Percentiles rank a stretch among this genome's conserved stretches.
phyloP scores from a whole-genome alignment of 2,329 filamentous ascomycete species.

The Periconia sp. region DNA sequence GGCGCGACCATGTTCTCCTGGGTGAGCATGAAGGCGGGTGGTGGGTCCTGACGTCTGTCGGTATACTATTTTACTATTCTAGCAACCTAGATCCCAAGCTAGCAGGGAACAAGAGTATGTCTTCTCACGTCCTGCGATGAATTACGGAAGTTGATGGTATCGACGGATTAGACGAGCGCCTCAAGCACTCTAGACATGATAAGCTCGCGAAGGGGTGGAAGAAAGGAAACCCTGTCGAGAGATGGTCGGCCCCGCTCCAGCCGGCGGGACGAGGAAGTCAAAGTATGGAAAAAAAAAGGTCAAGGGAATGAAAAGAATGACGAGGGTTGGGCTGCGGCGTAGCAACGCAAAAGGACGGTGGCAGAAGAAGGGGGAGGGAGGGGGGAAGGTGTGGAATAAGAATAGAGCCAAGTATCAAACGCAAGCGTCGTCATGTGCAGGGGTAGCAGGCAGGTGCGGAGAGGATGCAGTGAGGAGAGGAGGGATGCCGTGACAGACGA shows the following conservation, averaged over 20 bases:
- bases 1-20: slow-evolving; percentile 32
- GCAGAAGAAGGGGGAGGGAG: slow-evolving; percentile 14
- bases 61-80: neutral
- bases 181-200: neutral
- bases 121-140: neutral
- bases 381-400: slow-evolving; percentile 8
- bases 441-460: neutral
- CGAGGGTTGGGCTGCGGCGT: neutral
- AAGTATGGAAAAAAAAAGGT: neutral
- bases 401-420: slow-evolving; percentile 30
- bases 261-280: neutral
- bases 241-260: slow-evolving; percentile 6
- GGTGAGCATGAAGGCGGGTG: slow-evolving; percentile 32
- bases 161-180: slow-evolving; percentile 2
- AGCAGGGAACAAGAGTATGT: neutral
- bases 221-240: slow-evolving; percentile 3
- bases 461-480: neutral
- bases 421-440: slow-evolving; percentile 17
- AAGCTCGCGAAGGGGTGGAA: neutral
- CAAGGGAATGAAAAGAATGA: neutral
- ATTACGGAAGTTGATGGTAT: neutral
- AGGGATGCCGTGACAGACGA: slow-evolving; percentile 1
- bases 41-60: slow-evolving; percentile 1
- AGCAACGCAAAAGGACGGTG: slow-evolving; percentile 3
- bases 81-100: neutral